Percentiles rank a stretch among this genome's conserved stretches.
Evolutionary conservation across 2,329 filamentous ascomycete species (phyloP).

Genomic region (Exophiala bonariae): DNA sequence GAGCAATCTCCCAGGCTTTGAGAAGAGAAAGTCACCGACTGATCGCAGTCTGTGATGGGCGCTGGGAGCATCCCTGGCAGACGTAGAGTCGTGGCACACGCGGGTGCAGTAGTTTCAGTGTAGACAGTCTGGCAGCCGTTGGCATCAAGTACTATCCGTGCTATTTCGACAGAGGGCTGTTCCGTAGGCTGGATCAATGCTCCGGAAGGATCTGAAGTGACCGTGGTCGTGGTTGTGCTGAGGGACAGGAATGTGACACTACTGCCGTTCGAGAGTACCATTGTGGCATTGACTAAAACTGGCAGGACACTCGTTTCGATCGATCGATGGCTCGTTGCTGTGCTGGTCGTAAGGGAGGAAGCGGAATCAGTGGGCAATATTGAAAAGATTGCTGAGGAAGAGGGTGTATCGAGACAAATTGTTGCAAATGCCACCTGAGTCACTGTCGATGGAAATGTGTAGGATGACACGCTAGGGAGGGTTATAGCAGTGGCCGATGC

Average conservation of each 20-base stretch:
- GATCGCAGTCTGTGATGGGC: conserved; percentile 23
- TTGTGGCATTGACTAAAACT: conserved; percentile 21
- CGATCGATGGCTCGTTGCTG: not conserved
- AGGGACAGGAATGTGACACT: conserved; percentile 19
- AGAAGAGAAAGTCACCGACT: conserved; percentile 27
- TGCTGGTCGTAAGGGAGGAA: not conserved
- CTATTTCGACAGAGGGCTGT: conserved; percentile 1
- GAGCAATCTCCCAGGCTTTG: conserved; percentile 14
- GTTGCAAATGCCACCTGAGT: conserved; percentile 23
- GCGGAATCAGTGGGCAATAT: conserved; percentile 8
- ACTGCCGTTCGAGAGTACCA: conserved; percentile 20
- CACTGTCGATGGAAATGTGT: conserved; percentile 20
- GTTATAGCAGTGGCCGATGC: not conserved
- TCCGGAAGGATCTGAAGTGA: not conserved
- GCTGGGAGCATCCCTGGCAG: conserved; percentile 19
- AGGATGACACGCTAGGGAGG: conserved; percentile 6
- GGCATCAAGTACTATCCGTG: conserved; percentile 17
- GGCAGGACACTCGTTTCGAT: conserved; percentile 2
- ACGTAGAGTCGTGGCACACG: conserved; percentile 21
- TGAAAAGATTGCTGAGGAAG: conserved; percentile 8
- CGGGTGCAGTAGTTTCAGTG: conserved; percentile 16
- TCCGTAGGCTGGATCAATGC: not conserved
- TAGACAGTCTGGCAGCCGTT: conserved; percentile 27
- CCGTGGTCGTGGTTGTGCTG: conserved; percentile 1
- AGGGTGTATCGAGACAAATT: conserved; percentile 18